Evolutionary conservation across 2,329 filamentous ascomycete species (phyloP), one percentile per base, ranked within the genome.

Genomic region (Ophiosphaerella herpotricha): DNA sequence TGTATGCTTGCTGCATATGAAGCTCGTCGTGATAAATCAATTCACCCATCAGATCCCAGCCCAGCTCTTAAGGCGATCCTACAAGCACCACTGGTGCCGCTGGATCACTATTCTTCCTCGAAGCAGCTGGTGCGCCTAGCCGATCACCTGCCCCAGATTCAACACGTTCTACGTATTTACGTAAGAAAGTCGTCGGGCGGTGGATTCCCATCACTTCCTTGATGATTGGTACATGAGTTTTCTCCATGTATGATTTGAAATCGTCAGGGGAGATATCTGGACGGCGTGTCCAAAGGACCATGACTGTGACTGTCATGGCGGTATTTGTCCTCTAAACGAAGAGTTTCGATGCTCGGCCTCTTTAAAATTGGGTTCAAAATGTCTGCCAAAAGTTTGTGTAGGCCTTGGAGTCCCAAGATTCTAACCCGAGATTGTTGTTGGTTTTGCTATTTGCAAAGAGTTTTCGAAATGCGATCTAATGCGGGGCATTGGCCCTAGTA

Each of bases 21-120:
- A 64, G 39, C 24, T 63, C 61, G 26, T 66, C 61, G n/a, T 53
- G 51, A 34, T 64, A 64, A 2, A 47, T 43, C 58, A 61, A 52
- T 23, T 64, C 55, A 12, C 50, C 48, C 47, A 60, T 50, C 12
- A 50, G 53, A 39, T 66, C 63, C 60, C 61, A 64, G 14, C 39
- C 51, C 2, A 63, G 16, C 7, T 64, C 58, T 13, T 43, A 33
- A 1, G 56, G 52, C 8, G 54, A 41, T 8, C 63, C 64, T 12
- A 63, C 55, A 7, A 67, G 53, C 24, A 64, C 45, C 1, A 62
- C 63, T 18, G 61, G 63, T 31, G 48, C 42, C 8, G 53, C 35
- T 2, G 53, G 52, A 32, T 50, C 45, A 14, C 42, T 31, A 32
- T 47, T 36, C 32, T 50, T 57, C 11, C 38, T 55, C 3, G 52